These are phyloP conservation scores for Vanderwaltozyma yarrowii DNA, from an alignment of 805 yeast genomes.

Conservation along the genomic window DNA sequence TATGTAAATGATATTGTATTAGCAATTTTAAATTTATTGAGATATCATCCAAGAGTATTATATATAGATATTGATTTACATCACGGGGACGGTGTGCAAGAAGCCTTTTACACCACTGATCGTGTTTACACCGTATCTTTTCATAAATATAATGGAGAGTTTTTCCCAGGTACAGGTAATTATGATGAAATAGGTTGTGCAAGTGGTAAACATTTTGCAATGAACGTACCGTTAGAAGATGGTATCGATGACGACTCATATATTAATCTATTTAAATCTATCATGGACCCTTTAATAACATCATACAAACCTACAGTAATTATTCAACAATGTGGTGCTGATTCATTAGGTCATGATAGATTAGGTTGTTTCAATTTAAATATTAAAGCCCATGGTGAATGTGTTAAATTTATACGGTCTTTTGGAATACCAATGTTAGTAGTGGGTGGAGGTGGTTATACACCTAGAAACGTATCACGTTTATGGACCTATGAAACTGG, in stretches of 20 bases:
- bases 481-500: constrained; percentile 95
- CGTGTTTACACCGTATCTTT: constrained; percentile 85
- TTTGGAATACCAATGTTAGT: constrained; percentile 88
- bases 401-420: constrained; percentile 77
- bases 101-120: constrained; percentile 86
- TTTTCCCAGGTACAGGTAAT: constrained; percentile 91
- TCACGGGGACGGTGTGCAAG: constrained; percentile 94
- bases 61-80: constrained; percentile 88
- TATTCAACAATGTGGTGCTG: constrained; percentile 98
- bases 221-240: constrained; percentile 80
- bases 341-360: constrained; percentile 90
- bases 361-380: constrained; percentile 92
- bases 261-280: constrained; percentile 42
- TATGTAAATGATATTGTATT: constrained; percentile 84
- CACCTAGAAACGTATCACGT: constrained; percentile 93
- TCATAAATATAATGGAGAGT: constrained; percentile 83
- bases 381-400: constrained; percentile 92
- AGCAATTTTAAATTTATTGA: constrained; percentile 66
- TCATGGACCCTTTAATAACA: constrained; percentile 81
- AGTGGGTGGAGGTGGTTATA: constrained; percentile 97
- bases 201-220: constrained; percentile 70
- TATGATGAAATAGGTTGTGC: constrained; percentile 77
- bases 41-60: constrained; percentile 77
- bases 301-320: constrained; percentile 90
- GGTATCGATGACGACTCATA: constrained; percentile 83